phyloP scores from a whole-genome alignment of 176 grass and related monocot species.

The Pontederia paniculata region DNA sequence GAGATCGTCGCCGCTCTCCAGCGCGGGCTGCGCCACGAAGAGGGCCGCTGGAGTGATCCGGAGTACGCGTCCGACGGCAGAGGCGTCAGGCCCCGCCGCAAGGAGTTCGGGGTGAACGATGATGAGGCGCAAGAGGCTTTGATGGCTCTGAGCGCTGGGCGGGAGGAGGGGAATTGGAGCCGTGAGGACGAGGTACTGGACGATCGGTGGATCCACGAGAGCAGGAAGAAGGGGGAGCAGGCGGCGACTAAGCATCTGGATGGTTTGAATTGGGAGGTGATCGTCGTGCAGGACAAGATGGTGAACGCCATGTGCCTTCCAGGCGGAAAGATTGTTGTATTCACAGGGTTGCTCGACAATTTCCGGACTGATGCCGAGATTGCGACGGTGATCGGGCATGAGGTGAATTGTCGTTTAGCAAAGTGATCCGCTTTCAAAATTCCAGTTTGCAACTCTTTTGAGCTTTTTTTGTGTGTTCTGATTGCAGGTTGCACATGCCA shows the following conservation, averaged over 20 bases:
- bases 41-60: slow-evolving; percentile 25
- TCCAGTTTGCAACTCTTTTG: slow-evolving; percentile 4
- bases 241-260: slow-evolving; percentile 51
- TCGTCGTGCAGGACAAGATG: slow-evolving; percentile 57
- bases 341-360: slow-evolving; percentile 72
- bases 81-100: slow-evolving; percentile 19
- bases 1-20: slow-evolving; percentile 67
- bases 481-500: slow-evolving; percentile 67
- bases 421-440: slow-evolving; percentile 6
- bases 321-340: slow-evolving; percentile 82
- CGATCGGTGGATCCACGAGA: slow-evolving; percentile 65
- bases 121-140: slow-evolving; percentile 9
- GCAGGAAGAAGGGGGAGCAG: slow-evolving; percentile 39
- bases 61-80: slow-evolving; percentile 20
- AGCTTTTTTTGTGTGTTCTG: neutral
- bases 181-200: slow-evolving; percentile 77
- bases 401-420: slow-evolving; percentile 30
- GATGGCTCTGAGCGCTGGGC: slow-evolving; percentile 16
- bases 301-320: slow-evolving; percentile 86
- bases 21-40: slow-evolving; percentile 33
- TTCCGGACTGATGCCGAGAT: slow-evolving; percentile 73
- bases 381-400: slow-evolving; percentile 74
- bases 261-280: slow-evolving; percentile 78
- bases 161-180: slow-evolving; percentile 26
- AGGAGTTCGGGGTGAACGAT: slow-evolving; percentile 4